Evolutionary conservation across 2,329 filamentous ascomycete species (phyloP), one percentile per base, ranked within the genome.

Genomic region (Boeremia lycopersici): DNA sequence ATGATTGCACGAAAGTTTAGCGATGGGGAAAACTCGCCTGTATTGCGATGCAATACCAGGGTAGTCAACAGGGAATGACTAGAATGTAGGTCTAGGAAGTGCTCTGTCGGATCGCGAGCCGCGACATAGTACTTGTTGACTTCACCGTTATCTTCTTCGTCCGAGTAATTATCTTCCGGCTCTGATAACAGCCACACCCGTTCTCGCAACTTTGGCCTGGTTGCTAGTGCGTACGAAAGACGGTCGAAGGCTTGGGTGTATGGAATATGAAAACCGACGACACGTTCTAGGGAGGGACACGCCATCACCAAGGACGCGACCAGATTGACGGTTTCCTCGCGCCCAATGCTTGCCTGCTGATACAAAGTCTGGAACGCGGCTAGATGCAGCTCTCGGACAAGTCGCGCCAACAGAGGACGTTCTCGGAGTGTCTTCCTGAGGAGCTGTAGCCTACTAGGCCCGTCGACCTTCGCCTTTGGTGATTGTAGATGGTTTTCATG

Each of bases 291-390:
- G 55, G 82, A 83, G 7, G 84, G 82, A 61, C 83, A 86, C 2
- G 79, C 78, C 79, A 84, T 84, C 29, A 86, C 81, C 33, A 86
- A 74, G 1, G 83, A 84, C 6, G 82, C 81, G 15, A 85, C 69
- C 15, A 81, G 55, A 53, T 84, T 79, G 38, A 81, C 73, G 47
- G 83, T 81, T 43, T 81, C 79, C 62, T 81, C 76, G 64, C 76
- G 76, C 53, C 78, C 77, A 26, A 76, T 77, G 43, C 68, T 65
- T 12, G 68, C 68, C 39, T 70, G 62, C n/a, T 73, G 62, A 36
- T 76, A 73, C 2, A 74, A 52, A 3, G 66, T 60, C 35, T 83
- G 77, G 45, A 82, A 72, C 39, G 82, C 79, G 2, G 81, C 76
- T 10, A 86, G 76, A 33, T 82, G 78, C 29, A 87, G 65, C 57